A percentile compares a stretch with the other conserved stretches of the same genome.
Evolutionary conservation across 2,329 filamentous ascomycete species (phyloP).

Genomic region (Ceratocystis variospora): DNA sequence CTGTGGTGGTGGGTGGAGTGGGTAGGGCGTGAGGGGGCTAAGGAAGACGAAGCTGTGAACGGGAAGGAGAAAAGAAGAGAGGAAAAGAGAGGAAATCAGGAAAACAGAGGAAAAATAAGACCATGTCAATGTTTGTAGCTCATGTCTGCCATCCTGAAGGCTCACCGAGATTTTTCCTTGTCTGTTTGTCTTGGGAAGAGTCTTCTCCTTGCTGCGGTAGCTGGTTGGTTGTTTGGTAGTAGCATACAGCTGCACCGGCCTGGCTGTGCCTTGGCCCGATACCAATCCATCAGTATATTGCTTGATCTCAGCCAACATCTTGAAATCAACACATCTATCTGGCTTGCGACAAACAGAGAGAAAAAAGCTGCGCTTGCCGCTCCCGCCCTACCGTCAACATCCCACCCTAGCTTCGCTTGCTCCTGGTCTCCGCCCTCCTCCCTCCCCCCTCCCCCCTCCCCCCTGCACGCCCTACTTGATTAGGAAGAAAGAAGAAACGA

Average conservation of each 20-base stretch:
- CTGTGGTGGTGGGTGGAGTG: too few species aligned
- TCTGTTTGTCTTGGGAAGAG: not conserved
- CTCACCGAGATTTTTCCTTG: not conserved
- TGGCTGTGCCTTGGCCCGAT: not conserved
- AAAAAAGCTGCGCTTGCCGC: not conserved
- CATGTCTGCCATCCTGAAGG: not conserved
- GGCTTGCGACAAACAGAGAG: not conserved
- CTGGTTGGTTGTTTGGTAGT: not conserved
- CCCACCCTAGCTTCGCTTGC: constrained; percentile 4
- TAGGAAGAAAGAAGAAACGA: not conserved
- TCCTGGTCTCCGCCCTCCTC: not conserved
- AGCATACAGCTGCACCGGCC: not conserved
- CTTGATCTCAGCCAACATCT: not conserved
- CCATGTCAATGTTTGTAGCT: not conserved
- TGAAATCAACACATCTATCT: not conserved
- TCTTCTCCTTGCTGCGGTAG: not conserved
- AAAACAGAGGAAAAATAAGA: not conserved
- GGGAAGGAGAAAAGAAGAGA: not conserved
- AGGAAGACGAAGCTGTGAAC: not conserved
- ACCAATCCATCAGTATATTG: not conserved
- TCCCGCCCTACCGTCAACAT: constrained; percentile 12
- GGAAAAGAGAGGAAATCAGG: too few species aligned
- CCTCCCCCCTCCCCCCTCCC: not conserved
- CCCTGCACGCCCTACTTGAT: not conserved
- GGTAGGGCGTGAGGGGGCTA: not conserved